Evolutionary conservation across 1,284 basidiomycete genomes (phyloP).

Genomic region (Apiotrichum domesticum): DNA sequence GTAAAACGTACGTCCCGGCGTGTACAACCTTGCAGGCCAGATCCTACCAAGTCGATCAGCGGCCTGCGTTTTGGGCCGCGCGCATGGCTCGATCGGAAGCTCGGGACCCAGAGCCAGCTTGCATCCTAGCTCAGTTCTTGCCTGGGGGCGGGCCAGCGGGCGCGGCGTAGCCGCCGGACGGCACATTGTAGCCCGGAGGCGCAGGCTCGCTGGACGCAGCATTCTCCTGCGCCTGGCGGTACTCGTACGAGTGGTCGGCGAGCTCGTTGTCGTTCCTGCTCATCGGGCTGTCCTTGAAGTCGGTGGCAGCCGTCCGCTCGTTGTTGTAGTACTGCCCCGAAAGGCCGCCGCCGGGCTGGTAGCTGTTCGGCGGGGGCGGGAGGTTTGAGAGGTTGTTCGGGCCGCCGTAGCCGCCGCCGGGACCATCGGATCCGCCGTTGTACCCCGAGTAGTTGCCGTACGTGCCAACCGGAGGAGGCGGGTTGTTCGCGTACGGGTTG

Average conservation of each 20-base stretch:
- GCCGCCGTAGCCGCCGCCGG: background rate
- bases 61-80: too few species aligned
- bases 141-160: slow-evolving; percentile 31
- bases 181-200: slow-evolving; percentile 5
- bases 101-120: too few species aligned
- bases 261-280: slow-evolving; percentile 1
- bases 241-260: slow-evolving; percentile 31
- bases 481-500: slow-evolving; percentile 23
- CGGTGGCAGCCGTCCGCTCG: background rate
- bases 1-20: too few species aligned
- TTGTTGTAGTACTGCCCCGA: slow-evolving; percentile 25
- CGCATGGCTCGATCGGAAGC: too few species aligned
- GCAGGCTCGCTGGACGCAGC: background rate
- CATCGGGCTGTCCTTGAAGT: slow-evolving; percentile 1
- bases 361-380: slow-evolving; percentile 24
- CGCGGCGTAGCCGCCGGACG: slow-evolving; percentile 19
- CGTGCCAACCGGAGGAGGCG: slow-evolving; percentile 21
- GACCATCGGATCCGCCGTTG: slow-evolving; percentile 15
- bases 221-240: slow-evolving; percentile 38
- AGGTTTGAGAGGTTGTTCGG: background rate
- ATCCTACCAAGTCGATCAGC: too few species aligned
- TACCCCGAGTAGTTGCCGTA: slow-evolving; percentile 14
- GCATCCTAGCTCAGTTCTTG: slow-evolving; percentile 1
- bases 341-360: slow-evolving; percentile 31
- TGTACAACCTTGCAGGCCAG: too few species aligned